Percentiles rank a stretch among this genome's conserved stretches.
These are phyloP conservation scores for Fusarium lyarnte DNA, from an alignment of 2,329 filamentous ascomycete genomes.

Conservation along the genomic window DNA sequence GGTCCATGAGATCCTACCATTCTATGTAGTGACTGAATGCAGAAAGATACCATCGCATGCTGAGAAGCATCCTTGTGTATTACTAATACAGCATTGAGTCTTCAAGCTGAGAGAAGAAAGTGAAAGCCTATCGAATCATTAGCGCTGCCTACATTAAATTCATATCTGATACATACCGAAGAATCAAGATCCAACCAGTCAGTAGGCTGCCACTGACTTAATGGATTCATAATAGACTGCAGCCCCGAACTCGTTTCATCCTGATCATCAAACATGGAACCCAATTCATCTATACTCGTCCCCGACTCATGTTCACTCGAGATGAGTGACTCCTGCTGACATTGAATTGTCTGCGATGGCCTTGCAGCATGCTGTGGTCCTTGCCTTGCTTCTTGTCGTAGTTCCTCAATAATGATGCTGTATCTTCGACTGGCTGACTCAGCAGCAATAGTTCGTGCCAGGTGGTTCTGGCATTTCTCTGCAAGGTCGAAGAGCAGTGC, in stretches of 20 bases:
- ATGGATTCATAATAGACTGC: slow-evolving; percentile 1
- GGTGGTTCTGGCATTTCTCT: slow-evolving; percentile 25
- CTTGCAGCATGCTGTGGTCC: slow-evolving; percentile 7
- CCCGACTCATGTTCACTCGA: slow-evolving; percentile 2
- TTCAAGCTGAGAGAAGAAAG: slow-evolving; percentile 12
- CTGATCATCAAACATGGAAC: not conserved
- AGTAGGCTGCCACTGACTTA: slow-evolving; percentile 18
- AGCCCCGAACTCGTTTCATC: not conserved
- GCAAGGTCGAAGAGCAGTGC: slow-evolving; percentile 36
- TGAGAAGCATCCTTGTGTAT: fast-evolving
- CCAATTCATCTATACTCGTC: slow-evolving; percentile 4
- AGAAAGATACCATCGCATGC: fast-evolving
- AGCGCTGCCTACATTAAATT: fast-evolving
- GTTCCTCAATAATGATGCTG: slow-evolving; percentile 26
- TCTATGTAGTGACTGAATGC: not conserved
- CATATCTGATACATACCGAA: not conserved
- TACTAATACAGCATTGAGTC: slow-evolving; percentile 4
- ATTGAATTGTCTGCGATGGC: not conserved
- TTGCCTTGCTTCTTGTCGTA: slow-evolving; percentile 5
- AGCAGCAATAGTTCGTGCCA: slow-evolving; percentile 6
- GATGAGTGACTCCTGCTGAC: not conserved
- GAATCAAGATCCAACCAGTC: slow-evolving; percentile 27
- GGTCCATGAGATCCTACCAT: too few relatives aligned
- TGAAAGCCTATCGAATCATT: not conserved
- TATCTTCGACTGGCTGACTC: slow-evolving; percentile 21